Base-by-base conservation (phyloP, 2,329 filamentous ascomycete species). In the Myriosclerotinia duriaeana region DNA sequence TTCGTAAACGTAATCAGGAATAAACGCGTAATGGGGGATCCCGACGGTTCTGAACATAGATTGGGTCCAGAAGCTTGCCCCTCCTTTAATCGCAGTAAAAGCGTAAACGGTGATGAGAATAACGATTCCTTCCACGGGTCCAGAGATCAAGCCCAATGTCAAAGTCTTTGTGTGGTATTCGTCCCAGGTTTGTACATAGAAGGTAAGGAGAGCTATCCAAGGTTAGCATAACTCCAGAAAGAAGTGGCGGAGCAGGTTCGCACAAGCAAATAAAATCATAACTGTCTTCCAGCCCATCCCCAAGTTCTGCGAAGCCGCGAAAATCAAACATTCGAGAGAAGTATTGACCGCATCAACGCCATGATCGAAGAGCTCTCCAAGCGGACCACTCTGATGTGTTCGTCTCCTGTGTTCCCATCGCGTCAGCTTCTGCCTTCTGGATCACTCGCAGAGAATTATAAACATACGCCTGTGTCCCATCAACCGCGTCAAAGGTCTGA, bases 121-220 rank as follows among this genome's bases (percentile, higher is more conserved):
- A 56, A 98, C 80, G 66, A 99, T 89, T 62, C 95, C 95, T 79
- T 99, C 95, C 48, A 99, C 95, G 5, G 95, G 95, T 0, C 95
- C 95, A 71, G 94, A 97, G 71, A 99, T 84, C 69, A 98, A 81
- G 67, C 95, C 95, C 7, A 99, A 86, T 1, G 93, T 97, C 58
- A 99, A 85, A 3, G 93, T 95, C 78, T 97, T 93, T 62, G 95
- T 99, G 80, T 98, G 94, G 80, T 98, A 99, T 78, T 98, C 95
- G 76, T 99, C 95, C 95, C 95, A 99, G 44, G 95, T 98, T 78
- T 98, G 95, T 53, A 98, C 90, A 78, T 98, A 98, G 79, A 99
- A 99, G n/a, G 95, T 97, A 74, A 96, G 83, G 67, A 94, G 87
- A 8, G 91, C 89, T 92, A 69, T 15, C n/a, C 20, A 30, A 22